phyloP scores from a whole-genome alignment of 257 asterid species.

The Verbascum thapsus region DNA sequence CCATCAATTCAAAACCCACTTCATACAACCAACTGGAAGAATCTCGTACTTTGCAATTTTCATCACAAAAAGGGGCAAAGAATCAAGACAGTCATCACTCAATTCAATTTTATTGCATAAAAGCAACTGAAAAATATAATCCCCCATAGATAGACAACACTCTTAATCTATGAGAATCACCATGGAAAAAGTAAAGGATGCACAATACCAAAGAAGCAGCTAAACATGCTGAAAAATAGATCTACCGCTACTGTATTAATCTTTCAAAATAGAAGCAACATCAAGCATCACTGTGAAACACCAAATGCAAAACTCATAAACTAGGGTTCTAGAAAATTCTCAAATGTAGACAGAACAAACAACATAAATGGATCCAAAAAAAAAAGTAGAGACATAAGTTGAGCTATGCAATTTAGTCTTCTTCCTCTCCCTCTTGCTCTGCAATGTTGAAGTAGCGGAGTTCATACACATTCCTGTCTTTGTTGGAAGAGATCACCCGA shows the following conservation, averaged over 20 bases:
- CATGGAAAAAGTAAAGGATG: too few relatives aligned
- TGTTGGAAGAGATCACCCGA: constrained; percentile 76
- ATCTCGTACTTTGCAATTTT: too few relatives aligned
- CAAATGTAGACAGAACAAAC: constrained; percentile 8
- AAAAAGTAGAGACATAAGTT: constrained; percentile 11
- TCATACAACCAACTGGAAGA: too few relatives aligned
- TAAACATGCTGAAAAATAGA: not conserved
- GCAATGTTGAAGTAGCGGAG: constrained; percentile 77
- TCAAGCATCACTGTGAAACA: constrained; percentile 14
- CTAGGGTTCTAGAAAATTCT: constrained; percentile 15
- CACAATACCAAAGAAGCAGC: not conserved
- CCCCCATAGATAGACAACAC: too few relatives aligned
- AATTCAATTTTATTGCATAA: too few relatives aligned
- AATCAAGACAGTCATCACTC: too few relatives aligned
- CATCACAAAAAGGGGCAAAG: too few relatives aligned
- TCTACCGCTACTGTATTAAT: not conserved
- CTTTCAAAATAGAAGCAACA: constrained; percentile 19
- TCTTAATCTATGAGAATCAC: too few relatives aligned
- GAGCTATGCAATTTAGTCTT: constrained; percentile 37
- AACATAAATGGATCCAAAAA: constrained; percentile 25
- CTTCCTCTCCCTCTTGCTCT: constrained; percentile 71
- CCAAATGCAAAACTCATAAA: constrained; percentile 24
- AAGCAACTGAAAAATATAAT: too few relatives aligned
- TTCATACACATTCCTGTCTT: constrained; percentile 68
- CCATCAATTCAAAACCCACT: too few relatives aligned